These are phyloP conservation scores for Primulina eburnea DNA, from an alignment of 257 asterid genomes.

Conservation along the genomic window DNA sequence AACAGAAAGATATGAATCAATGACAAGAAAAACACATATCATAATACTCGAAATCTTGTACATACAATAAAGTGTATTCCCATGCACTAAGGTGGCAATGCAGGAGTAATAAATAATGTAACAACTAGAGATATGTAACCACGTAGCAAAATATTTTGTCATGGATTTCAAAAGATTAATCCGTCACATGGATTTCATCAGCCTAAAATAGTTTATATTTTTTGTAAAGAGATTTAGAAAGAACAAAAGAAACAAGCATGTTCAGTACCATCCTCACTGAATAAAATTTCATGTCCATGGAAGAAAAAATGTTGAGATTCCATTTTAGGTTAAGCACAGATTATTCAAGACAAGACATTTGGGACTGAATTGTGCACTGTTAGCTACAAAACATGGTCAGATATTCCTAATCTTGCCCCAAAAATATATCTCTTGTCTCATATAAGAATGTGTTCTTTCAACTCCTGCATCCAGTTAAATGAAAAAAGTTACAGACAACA, in stretches of 20 bases:
- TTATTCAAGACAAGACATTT: too few species aligned
- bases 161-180: background rate
- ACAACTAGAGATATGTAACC: too few species aligned
- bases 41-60: background rate
- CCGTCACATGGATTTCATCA: background rate
- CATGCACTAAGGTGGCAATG: background rate
- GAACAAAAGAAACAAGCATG: background rate
- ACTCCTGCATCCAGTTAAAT: background rate
- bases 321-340: background rate
- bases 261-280: background rate
- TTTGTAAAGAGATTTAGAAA: background rate
- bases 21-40: slow-evolving; percentile 5
- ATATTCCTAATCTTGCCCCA: background rate
- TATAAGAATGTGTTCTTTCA: background rate
- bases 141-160: background rate
- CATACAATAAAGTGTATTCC: background rate
- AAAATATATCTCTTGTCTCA: background rate
- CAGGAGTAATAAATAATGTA: background rate
- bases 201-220: background rate
- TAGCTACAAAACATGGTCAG: background rate
- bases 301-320: background rate
- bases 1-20: background rate
- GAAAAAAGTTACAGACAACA: background rate
- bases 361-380: background rate
- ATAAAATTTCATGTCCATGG: background rate